phyloP scores from a whole-genome alignment of 108 stramenopile genomes.

The Nannochloropsis oceanica region DNA sequence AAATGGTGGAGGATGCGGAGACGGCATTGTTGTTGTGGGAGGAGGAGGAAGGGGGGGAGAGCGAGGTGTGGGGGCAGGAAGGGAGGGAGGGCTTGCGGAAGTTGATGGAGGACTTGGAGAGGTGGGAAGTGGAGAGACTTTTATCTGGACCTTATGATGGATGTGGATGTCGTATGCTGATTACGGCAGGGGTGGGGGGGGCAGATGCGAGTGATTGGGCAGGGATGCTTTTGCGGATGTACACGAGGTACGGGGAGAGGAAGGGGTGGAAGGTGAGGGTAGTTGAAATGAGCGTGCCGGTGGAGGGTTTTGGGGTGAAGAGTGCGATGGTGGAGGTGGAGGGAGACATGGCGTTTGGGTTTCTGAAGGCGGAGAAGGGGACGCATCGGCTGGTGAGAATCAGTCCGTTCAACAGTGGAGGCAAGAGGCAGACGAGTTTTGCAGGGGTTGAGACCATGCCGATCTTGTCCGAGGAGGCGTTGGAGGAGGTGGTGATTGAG shows the following conservation, averaged over 20 bases:
- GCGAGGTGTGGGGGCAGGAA: background rate
- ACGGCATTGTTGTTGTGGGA: conserved; percentile 23
- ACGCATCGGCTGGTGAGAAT: conserved; percentile 79
- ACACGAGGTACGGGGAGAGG: conserved; percentile 27
- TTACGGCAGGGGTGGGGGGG: conserved; percentile 32
- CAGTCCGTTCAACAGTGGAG: conserved; percentile 78
- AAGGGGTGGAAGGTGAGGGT: conserved; percentile 22
- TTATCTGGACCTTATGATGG: conserved; percentile 27
- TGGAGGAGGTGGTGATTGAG: conserved; percentile 10
- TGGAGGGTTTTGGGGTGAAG: conserved; percentile 73
- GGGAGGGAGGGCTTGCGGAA: background rate
- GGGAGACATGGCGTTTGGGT: conserved; percentile 53
- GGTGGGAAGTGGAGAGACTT: conserved; percentile 25
- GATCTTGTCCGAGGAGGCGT: conserved; percentile 49
- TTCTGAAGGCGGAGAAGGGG: conserved; percentile 78
- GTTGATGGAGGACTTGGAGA: conserved; percentile 21
- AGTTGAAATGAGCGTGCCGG: conserved; percentile 39
- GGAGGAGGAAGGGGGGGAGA: background rate
- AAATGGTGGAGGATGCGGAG: conserved; percentile 16
- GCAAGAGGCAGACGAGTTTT: conserved; percentile 89
- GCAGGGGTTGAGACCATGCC: conserved; percentile 82
- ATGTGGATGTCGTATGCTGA: conserved; percentile 15
- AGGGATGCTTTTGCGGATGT: conserved; percentile 33
- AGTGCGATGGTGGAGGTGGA: conserved; percentile 59
- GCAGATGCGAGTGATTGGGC: conserved; percentile 37